A percentile compares a stretch with the other conserved stretches of the same genome.
Conservation (phyloP, 345 rosid genomes). For the Eucalyptus sp. region DNA sequence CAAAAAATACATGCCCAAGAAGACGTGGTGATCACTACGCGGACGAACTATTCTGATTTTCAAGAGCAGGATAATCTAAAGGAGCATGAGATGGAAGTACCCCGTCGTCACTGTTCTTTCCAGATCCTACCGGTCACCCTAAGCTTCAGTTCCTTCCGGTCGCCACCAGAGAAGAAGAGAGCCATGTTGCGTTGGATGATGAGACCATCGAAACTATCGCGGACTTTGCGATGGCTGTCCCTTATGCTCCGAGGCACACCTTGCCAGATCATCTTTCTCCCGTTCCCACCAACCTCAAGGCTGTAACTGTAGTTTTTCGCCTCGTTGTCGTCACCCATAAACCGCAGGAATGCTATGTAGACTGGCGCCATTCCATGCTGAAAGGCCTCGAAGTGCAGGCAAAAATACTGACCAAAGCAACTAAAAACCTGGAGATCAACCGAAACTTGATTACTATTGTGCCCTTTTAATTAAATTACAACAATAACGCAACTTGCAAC, state of each 20-base stretch:
- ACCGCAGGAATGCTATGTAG: constrained; percentile 66
- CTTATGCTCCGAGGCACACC: constrained; percentile 77
- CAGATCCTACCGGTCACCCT: constrained; percentile 79
- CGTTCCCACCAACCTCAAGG: constrained; percentile 82
- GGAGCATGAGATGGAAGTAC: background rate
- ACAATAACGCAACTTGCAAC: background rate
- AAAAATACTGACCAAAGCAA: constrained; percentile 74
- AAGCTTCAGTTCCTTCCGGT: constrained; percentile 66
- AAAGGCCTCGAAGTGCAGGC: constrained; percentile 76
- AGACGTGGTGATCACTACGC: background rate
- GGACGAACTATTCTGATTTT: background rate
- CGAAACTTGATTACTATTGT: background rate
- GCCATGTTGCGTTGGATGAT: constrained; percentile 78
- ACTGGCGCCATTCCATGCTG: constrained; percentile 77
- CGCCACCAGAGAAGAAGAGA: constrained; percentile 75
- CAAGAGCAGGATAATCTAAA: background rate
- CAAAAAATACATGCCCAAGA: constrained; percentile 17
- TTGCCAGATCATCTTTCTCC: constrained; percentile 70
- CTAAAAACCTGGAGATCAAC: constrained; percentile 43
- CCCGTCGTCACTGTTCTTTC: constrained; percentile 47
- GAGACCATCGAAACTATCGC: constrained; percentile 75
- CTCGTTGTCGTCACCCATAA: constrained; percentile 73
- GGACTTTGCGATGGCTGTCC: constrained; percentile 72
- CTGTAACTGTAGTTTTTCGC: constrained; percentile 73
- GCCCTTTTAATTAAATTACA: background rate